Base-by-base conservation (phyloP, 164 flowering plant species). In the Cinnamomum micranthum region DNA sequence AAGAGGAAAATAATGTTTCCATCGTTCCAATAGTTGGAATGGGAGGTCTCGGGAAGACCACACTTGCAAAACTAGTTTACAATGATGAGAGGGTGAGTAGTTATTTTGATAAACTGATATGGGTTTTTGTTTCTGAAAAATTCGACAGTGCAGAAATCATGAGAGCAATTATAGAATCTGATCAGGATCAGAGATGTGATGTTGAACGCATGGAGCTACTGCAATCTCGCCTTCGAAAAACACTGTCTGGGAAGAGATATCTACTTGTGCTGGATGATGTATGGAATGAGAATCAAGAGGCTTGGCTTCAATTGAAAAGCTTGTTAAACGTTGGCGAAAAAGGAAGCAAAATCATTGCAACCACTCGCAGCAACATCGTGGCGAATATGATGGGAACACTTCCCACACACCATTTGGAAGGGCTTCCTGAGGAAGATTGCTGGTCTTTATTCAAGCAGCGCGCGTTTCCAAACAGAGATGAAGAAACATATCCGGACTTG, bases 181-280 rank as follows among this genome's bases (percentile, higher is more conserved):
- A 66, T 31, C 6, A 17, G n/a, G 31, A 24, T 24, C 25, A 17
- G 12, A 6, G 2, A 12, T 66, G 69, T 66, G 69, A 25, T 12
- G 1, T 12, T 15, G 15, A 11, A 66, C 5, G 2, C 69, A 24
- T 31, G 33, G 69, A 66, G 12, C 1, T 0, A 6, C 17, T 66
- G 41, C 50, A 66, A 28, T 28, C 33, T 27, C 69, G 7, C 41
- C 41, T 66, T 25, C 20, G 19, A 15, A 6, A 28, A 28, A 25
- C 28, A 4, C 20, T 66, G n/a, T 15, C 2, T 1, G 47, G 69
- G 17, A 66, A 66, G 10, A 25, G 17, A 27, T 27, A 24, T 27
- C 15, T 66, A 27, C 69, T 66, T 27, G 69, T 66, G 13, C 41
- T 66, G 9, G 69, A 66, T 27, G 69, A 66, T 28, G 20, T 66